Evolutionary conservation across 2,329 filamentous ascomycete genomes (phyloP), one percentile per base, ranked within the genome.

Genomic region (Laburnicola sp.): DNA sequence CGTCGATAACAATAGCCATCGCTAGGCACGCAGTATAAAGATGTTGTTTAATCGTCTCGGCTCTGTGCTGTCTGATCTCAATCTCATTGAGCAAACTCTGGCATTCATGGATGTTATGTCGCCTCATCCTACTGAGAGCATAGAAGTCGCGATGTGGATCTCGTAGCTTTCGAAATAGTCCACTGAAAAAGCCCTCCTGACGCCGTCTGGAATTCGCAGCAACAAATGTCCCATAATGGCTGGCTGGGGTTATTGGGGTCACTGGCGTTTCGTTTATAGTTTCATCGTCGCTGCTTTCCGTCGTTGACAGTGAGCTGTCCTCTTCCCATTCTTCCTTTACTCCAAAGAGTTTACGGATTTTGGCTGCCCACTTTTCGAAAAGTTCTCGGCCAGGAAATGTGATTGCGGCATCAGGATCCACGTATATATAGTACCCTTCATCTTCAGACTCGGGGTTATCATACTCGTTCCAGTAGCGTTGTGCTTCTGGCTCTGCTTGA

Each of bases 381-480:
- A 83, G 81, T 25, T 80, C 78, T 31, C 89, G 73, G 10, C 88
- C 86, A 0, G 86, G 84, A 48, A 89, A 87, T 30, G 75, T 75
- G 16, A 74, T 65, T 7, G 80, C 76, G 1, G 82, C 82, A 59
- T 89, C 81, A 0, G 89, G 88, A 65, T 92, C 82, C 52, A 93
- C 77, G 63, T 89, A 91, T 59, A 94, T 86, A 69, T 91, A 94
- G 27, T 80, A 81, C 31, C 82, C 80, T 21, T 84, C 80, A 10
- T 79, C 74, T 2, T 80, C 84, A 8, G 74, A 75, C 67, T 89
- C 91, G 6, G 88, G 88, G 66, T 92, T 76, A 59, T 95, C 90
- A 70, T 93, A 94, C 70, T 95, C 90, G 70, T 89, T 93, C 89
- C 90, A 95, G 67, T 93, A 94, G 44, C 70, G 53, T 60, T 73